Conservation (phyloP, 2,329 filamentous ascomycete species). For the Fusarium armeniacum region DNA sequence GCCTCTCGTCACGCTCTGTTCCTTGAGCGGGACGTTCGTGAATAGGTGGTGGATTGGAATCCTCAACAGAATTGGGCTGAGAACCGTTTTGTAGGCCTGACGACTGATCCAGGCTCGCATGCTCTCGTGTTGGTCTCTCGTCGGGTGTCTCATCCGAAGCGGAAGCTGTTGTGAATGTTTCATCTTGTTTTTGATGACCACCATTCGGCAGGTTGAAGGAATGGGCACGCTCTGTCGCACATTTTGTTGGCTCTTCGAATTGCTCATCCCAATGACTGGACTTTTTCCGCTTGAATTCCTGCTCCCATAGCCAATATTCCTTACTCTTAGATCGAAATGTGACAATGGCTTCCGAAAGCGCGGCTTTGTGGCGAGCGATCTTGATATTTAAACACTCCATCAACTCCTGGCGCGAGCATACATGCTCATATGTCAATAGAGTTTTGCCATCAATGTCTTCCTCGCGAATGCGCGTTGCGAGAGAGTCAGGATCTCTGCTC, state of each 20-base stretch:
- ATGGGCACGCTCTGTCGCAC: neutral
- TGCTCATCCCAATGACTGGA: conserved; percentile 33
- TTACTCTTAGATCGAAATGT: conserved; percentile 67
- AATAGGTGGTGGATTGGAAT: neutral
- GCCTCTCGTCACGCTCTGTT: conserved; percentile 21
- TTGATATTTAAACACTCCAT: conserved; percentile 69
- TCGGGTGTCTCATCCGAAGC: neutral
- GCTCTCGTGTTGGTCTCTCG: neutral
- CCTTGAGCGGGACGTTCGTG: conserved; percentile 3
- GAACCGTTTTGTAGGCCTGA: neutral
- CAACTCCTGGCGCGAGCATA: conserved; percentile 64
- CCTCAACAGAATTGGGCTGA: neutral
- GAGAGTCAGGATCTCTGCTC: conserved; percentile 61
- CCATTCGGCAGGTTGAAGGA: neutral
- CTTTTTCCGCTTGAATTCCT: conserved; percentile 42
- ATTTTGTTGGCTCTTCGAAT: neutral
- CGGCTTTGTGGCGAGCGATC: conserved; percentile 69
- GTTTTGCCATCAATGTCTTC: conserved; percentile 76
- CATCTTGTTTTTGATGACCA: neutral
- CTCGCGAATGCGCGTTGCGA: conserved; percentile 70
- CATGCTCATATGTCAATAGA: conserved; percentile 70
- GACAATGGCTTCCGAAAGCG: conserved; percentile 70
- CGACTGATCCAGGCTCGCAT: neutral
- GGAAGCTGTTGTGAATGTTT: neutral
- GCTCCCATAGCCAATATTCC: conserved; percentile 59